phyloP scores from a whole-genome alignment of 768 basidiomycete species.

The Xerocomus potaroensis region DNA sequence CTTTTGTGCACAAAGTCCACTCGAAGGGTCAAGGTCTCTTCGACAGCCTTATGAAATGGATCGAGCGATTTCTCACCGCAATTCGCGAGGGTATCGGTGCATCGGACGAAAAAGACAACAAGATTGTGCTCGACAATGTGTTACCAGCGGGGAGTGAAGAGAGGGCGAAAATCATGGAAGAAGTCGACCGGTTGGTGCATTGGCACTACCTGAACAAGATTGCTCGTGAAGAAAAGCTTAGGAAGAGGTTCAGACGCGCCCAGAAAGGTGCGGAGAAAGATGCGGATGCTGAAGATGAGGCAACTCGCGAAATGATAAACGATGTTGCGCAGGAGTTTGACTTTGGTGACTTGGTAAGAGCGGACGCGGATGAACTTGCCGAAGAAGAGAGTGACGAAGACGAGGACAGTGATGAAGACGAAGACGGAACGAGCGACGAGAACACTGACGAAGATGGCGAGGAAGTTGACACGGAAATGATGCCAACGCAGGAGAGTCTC shows the following conservation, averaged over 20 bases:
- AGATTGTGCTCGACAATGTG: constrained; percentile 80
- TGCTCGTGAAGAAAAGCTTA: constrained; percentile 85
- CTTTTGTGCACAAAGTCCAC: constrained; percentile 97
- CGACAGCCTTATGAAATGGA: constrained; percentile 92
- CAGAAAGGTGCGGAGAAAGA: constrained; percentile 41
- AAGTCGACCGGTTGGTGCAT: constrained; percentile 83
- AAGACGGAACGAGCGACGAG: constrained; percentile 36
- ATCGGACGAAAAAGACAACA: constrained; percentile 6
- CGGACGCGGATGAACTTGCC: constrained; percentile 76
- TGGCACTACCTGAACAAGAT: constrained; percentile 96
- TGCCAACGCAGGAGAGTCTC: constrained; percentile 9
- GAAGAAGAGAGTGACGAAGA: constrained; percentile 65
- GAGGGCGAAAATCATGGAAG: constrained; percentile 70
- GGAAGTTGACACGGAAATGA: constrained; percentile 6
- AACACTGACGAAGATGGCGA: constrained; percentile 38
- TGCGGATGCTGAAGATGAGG: constrained; percentile 71
- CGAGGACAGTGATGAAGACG: constrained; percentile 36
- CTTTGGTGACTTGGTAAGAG: constrained; percentile 74
- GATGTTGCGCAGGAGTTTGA: constrained; percentile 78
- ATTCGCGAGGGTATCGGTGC: constrained; percentile 84
- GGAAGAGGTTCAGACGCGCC: constrained; percentile 73
- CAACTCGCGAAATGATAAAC: constrained; percentile 74
- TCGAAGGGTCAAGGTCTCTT: constrained; percentile 94
- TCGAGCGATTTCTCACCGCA: constrained; percentile 89
- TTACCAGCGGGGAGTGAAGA: constrained; percentile 80